Percentiles rank a stretch among this genome's conserved stretches.
Conservation (phyloP, 2,329 filamentous ascomycete species). For the Ophiostoma novo-ulmi region DNA sequence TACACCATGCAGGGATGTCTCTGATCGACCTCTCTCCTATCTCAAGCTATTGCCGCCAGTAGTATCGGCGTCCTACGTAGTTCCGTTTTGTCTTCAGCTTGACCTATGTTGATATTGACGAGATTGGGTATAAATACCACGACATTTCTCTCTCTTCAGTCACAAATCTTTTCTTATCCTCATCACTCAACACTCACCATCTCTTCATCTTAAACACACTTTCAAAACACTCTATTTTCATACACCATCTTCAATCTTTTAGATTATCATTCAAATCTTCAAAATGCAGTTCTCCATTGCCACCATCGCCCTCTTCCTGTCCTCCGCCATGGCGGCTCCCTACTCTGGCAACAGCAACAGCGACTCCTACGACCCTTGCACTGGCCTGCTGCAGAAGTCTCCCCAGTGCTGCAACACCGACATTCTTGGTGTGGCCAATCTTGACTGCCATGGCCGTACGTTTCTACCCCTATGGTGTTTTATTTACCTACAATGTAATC, state of each 20-base stretch:
- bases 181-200: not conserved
- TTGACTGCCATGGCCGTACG: not conserved
- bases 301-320: conserved; percentile 4
- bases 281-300: conserved; percentile 18
- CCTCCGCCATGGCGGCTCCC: conserved; percentile 2
- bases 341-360: not conserved
- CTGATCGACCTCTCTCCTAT: not conserved
- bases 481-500: no score
- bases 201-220: not conserved
- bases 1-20: not conserved
- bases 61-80: not conserved
- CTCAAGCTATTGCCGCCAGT: not conserved
- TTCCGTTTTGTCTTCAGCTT: not conserved
- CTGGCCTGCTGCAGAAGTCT: not conserved
- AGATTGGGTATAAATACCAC: not conserved
- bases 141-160: not conserved
- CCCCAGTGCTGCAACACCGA: not conserved
- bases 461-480: not conserved
- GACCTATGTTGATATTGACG: not conserved
- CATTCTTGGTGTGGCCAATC: not conserved
- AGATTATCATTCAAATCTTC: not conserved
- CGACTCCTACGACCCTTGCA: not conserved
- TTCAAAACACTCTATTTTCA: not conserved
- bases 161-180: not conserved
- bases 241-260: not conserved